A percentile compares a stretch with the other conserved stretches of the same genome.
Conservation (phyloP, 2,329 filamentous ascomycete genomes). For the Fusarium domesticum region DNA sequence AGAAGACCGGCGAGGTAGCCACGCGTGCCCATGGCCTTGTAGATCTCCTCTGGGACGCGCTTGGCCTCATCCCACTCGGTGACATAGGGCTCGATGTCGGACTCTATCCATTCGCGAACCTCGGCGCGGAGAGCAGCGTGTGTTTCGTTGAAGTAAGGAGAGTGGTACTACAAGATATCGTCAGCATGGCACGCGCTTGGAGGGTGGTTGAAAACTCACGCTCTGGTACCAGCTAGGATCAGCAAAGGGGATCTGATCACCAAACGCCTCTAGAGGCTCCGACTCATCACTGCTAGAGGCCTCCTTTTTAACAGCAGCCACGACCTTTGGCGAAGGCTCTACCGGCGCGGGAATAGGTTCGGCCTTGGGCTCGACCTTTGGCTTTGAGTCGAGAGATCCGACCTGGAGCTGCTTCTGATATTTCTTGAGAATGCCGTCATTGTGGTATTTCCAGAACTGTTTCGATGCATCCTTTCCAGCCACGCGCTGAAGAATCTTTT, state of each 20-base stretch:
- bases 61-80: constrained; percentile 97
- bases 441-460: constrained; percentile 75
- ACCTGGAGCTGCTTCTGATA: constrained; percentile 74
- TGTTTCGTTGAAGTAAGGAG: constrained; percentile 92
- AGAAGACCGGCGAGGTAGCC: constrained; percentile 93
- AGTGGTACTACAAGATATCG: constrained; percentile 70
- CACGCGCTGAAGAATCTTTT: constrained; percentile 63
- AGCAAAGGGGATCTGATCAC: constrained; percentile 82
- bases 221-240: constrained; percentile 95
- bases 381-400: constrained; percentile 86
- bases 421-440: constrained; percentile 84
- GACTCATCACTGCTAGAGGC: constrained; percentile 44
- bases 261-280: constrained; percentile 80
- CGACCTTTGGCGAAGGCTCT: constrained; percentile 36
- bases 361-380: constrained; percentile 66
- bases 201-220: constrained; percentile 49
- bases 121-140: constrained; percentile 89
- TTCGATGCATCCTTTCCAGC: constrained; percentile 65
- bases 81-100: constrained; percentile 84
- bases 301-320: constrained; percentile 45
- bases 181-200: constrained; percentile 5
- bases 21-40: constrained; percentile 90
- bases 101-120: constrained; percentile 87
- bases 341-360: constrained; percentile 35
- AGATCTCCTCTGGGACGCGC: constrained; percentile 82